Evolutionary conservation across 768 basidiomycete genomes (phyloP).

Genomic region (Leccinum subtestaceum): DNA sequence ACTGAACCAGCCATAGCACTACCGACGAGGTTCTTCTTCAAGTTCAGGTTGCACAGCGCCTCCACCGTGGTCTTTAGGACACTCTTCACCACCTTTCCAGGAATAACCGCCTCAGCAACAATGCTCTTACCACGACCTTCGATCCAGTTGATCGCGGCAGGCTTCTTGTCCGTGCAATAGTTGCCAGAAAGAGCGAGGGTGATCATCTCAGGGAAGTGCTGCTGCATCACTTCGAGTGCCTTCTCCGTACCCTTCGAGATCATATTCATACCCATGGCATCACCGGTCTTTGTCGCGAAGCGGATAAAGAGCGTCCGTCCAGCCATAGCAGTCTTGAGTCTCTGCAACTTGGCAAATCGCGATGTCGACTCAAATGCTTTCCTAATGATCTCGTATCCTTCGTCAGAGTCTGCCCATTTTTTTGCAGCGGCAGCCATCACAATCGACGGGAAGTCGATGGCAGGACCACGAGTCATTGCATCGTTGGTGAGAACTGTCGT

Average conservation of each 20-base stretch:
- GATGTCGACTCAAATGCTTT: slow-evolving; percentile 93
- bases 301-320: slow-evolving; percentile 92
- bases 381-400: slow-evolving; percentile 74
- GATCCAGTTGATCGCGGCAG: slow-evolving; percentile 99
- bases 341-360: slow-evolving; percentile 84
- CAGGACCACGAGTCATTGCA: slow-evolving; percentile 97
- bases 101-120: slow-evolving; percentile 91
- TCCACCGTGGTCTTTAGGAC: slow-evolving; percentile 96
- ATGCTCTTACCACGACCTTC: slow-evolving; percentile 98
- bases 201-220: slow-evolving; percentile 86
- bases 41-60: slow-evolving; percentile 84
- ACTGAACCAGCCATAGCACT: slow-evolving; percentile 98
- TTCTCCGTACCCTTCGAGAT: slow-evolving; percentile 97
- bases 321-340: slow-evolving; percentile 85
- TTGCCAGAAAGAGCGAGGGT: slow-evolving; percentile 92
- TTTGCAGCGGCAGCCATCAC: slow-evolving; percentile 78
- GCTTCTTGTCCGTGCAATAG: slow-evolving; percentile 99
- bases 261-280: slow-evolving; percentile 99
- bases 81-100: slow-evolving; percentile 81
- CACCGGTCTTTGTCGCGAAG: slow-evolving; percentile 92
- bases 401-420: slow-evolving; percentile 81
- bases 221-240: slow-evolving; percentile 76
- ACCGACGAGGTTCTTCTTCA: slow-evolving; percentile 96
- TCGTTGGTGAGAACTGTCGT: slow-evolving; percentile 87
- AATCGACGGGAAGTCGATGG: slow-evolving; percentile 89